A percentile compares a stretch with the other conserved stretches of the same genome.
Evolutionary conservation across 2,329 filamentous ascomycete genomes (phyloP).

Genomic region (Harringtonia lauricola): DNA sequence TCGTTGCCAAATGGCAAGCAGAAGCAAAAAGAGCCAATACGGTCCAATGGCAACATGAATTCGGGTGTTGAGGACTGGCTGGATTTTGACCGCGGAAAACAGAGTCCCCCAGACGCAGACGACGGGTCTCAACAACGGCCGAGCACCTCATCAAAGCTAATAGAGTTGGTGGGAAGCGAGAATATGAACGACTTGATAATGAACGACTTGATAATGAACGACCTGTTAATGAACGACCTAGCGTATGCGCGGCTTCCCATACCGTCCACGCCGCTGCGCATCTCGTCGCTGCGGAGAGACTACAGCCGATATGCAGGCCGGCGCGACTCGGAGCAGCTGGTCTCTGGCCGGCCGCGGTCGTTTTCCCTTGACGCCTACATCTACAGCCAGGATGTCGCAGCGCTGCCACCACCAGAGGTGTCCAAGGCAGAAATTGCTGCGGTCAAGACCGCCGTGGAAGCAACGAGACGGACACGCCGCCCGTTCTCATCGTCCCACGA

Average conservation of each 20-base stretch:
- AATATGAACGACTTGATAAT: background rate
- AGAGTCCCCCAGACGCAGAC: too few species aligned
- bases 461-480: background rate
- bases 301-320: background rate
- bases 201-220: too few species aligned
- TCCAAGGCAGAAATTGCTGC: constrained; percentile 5
- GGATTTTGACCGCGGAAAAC: too few species aligned
- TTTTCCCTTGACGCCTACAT: constrained; percentile 15
- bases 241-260: background rate
- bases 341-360: background rate
- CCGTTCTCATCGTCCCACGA: constrained; percentile 5
- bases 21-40: too few species aligned
- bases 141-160: too few species aligned
- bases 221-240: background rate
- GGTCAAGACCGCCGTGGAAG: background rate
- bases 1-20: too few species aligned
- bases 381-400: constrained; percentile 14
- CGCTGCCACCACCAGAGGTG: constrained; percentile 12
- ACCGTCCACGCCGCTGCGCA: background rate
- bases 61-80: too few species aligned
- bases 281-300: background rate
- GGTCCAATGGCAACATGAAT: too few species aligned
- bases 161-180: background rate
- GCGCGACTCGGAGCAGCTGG: background rate
- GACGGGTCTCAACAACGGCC: too few species aligned